phyloP scores from a whole-genome alignment of 2,329 filamentous ascomycete species.

The Microdochium bolleyi region DNA sequence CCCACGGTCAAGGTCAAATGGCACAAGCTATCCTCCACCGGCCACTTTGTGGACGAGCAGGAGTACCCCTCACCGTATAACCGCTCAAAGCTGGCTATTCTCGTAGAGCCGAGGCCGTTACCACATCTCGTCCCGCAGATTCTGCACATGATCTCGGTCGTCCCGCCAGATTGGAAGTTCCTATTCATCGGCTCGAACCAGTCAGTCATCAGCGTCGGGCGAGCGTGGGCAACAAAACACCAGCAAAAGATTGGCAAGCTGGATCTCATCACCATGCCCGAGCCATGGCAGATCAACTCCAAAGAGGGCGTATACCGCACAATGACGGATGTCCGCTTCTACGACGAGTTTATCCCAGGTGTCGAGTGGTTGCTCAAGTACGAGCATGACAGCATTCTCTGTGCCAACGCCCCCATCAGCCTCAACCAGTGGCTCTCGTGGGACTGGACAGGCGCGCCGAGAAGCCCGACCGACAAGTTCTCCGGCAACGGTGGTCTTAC shows the following conservation, averaged over 20 bases:
- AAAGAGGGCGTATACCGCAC: conserved; percentile 40
- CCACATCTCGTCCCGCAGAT: conserved; percentile 40
- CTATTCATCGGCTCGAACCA: conserved; percentile 41
- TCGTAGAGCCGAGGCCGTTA: conserved; percentile 41
- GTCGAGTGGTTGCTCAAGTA: conserved; percentile 48
- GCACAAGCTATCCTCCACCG: conserved; percentile 4
- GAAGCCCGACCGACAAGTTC: conserved; percentile 32
- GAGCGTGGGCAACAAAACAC: conserved; percentile 36
- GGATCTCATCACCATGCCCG: conserved; percentile 38
- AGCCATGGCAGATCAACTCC: conserved; percentile 34
- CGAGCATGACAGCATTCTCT: conserved; percentile 48
- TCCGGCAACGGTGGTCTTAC: conserved; percentile 47
- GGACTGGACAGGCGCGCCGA: conserved; percentile 45
- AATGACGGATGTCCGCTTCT: conserved; percentile 43
- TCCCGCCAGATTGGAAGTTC: conserved; percentile 47
- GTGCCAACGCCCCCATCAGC: conserved; percentile 41
- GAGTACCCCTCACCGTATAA: conserved; percentile 37
- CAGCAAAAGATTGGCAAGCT: conserved; percentile 43
- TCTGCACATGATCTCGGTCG: conserved; percentile 42
- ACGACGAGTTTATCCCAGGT: conserved; percentile 38
- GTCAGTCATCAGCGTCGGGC: conserved; percentile 35
- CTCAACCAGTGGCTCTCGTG: conserved; percentile 46
- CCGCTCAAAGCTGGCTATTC: conserved; percentile 39
- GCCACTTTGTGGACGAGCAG: conserved; percentile 11
- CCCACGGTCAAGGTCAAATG: conserved; percentile 11